Percentiles rank a stretch among this genome's conserved stretches.
Evolutionary conservation across 352 stramenopile genomes (phyloP).

Genomic region (Pythium aquatile): DNA sequence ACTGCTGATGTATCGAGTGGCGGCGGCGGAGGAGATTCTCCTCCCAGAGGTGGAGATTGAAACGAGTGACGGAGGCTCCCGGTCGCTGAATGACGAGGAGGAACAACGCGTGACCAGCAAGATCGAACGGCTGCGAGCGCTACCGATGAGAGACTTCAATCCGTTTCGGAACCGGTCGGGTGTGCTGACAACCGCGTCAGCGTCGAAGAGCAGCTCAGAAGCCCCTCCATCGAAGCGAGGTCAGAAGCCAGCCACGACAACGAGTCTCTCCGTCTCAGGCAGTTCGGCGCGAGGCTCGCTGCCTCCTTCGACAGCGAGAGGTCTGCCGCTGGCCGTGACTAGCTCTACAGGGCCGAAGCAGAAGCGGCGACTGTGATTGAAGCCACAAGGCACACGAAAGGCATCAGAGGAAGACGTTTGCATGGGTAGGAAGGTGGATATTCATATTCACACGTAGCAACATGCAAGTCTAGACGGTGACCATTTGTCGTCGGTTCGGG

Average conservation of each 20-base stretch:
- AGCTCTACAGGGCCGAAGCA: constrained; percentile 19
- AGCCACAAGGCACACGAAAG: neutral
- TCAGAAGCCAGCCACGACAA: neutral
- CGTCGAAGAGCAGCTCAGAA: neutral
- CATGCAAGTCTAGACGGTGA: constrained; percentile 63
- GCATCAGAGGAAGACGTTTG: constrained; percentile 7
- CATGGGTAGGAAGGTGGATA: constrained; percentile 19
- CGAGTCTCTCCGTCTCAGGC: neutral
- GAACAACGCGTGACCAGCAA: neutral
- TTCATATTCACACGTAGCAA: constrained; percentile 11
- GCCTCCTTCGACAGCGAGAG: neutral
- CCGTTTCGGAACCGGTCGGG: constrained; percentile 13
- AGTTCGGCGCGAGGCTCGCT: neutral
- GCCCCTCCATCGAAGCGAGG: neutral
- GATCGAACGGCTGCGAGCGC: neutral
- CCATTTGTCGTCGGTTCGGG: constrained; percentile 70
- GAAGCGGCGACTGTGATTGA: constrained; percentile 20
- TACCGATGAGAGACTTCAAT: constrained; percentile 11
- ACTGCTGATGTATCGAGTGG: constrained; percentile 37
- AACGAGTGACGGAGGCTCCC: neutral
- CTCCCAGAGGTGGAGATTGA: constrained; percentile 9
- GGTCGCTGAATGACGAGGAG: neutral
- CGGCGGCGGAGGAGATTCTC: constrained; percentile 37
- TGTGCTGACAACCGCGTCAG: neutral
- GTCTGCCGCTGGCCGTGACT: neutral